phyloP scores from a whole-genome alignment of 2,329 filamentous ascomycete genomes.

The Aspergillus pseudoterreus region DNA sequence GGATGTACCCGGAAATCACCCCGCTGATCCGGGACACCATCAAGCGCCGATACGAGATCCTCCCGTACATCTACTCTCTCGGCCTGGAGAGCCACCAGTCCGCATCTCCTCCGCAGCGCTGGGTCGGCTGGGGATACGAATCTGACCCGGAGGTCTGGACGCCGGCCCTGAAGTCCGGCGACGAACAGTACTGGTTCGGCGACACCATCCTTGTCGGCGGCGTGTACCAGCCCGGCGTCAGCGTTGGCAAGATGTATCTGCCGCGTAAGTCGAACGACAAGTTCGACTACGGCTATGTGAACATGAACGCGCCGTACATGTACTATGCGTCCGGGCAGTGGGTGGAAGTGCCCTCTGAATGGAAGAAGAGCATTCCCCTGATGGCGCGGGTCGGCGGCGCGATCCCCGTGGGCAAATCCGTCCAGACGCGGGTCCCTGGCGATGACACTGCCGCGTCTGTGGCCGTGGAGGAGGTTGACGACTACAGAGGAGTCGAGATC shows the following conservation, averaged over 20 bases:
- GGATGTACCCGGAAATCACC: constrained; percentile 69
- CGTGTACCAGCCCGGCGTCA: constrained; percentile 60
- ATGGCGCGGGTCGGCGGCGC: constrained; percentile 54
- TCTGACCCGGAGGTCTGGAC: constrained; percentile 64
- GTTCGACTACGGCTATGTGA: constrained; percentile 57
- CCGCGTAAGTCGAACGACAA: constrained; percentile 45
- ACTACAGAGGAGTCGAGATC: constrained; percentile 56
- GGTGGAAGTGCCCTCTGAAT: constrained; percentile 49
- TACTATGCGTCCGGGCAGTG: constrained; percentile 54
- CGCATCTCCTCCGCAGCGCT: constrained; percentile 64
- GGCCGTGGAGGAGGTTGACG: constrained; percentile 42
- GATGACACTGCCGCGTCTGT: constrained; percentile 47
- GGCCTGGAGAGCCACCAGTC: constrained; percentile 59
- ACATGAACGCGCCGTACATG: constrained; percentile 59
- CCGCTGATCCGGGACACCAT: constrained; percentile 62
- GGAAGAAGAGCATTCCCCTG: constrained; percentile 54
- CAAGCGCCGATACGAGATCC: constrained; percentile 66
- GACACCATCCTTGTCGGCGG: constrained; percentile 63
- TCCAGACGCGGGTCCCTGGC: constrained; percentile 51
- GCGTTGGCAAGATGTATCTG: constrained; percentile 58
- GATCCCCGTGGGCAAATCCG: constrained; percentile 50
- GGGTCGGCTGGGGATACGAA: constrained; percentile 72
- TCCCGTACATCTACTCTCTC: constrained; percentile 68
- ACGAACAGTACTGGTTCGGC: constrained; percentile 71
- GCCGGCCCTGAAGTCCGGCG: constrained; percentile 56